These are phyloP conservation scores for Saccharomycopsis oosterbeekiorum DNA, from an alignment of 805 yeast genomes.

Conservation along the genomic window DNA sequence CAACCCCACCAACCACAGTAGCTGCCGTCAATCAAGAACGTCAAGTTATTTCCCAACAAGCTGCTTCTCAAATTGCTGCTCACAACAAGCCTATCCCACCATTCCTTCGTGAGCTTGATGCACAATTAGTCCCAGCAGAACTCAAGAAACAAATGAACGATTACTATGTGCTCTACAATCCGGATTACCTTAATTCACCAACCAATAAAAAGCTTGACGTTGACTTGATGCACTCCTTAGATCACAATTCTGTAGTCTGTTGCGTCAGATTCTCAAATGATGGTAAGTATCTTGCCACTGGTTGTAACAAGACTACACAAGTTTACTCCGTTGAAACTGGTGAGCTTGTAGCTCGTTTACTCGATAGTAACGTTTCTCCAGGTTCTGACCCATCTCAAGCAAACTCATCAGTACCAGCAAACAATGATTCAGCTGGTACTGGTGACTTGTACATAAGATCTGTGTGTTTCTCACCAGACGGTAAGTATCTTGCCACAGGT, in stretches of 20 bases:
- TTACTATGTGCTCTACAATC: conserved; percentile 84
- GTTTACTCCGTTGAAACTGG: conserved; percentile 91
- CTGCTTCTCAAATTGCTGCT: conserved; percentile 26
- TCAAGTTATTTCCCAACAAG: not conserved
- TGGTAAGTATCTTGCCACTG: conserved; percentile 93
- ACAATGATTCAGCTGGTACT: conserved; percentile 28
- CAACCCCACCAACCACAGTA: not conserved
- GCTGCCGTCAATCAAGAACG: not conserved
- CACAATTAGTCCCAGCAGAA: conserved; percentile 62
- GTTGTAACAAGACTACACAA: conserved; percentile 93
- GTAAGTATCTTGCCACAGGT: conserved; percentile 60
- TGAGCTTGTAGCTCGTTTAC: conserved; percentile 73
- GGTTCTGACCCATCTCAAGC: not conserved
- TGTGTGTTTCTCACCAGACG: conserved; percentile 95
- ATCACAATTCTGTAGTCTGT: conserved; percentile 91
- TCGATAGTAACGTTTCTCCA: conserved; percentile 54
- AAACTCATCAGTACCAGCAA: not conserved
- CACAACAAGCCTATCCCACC: conserved; percentile 39
- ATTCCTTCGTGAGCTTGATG: conserved; percentile 68
- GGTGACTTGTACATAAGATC: conserved; percentile 89
- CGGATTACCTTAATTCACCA: conserved; percentile 32
- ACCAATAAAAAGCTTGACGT: conserved; percentile 71
- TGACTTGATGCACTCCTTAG: conserved; percentile 80
- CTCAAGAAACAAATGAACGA: conserved; percentile 77
- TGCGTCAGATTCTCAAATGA: conserved; percentile 89